phyloP scores from a whole-genome alignment of 495 filamentous ascomycete species.

The Hypoxylon lenormandii region DNA sequence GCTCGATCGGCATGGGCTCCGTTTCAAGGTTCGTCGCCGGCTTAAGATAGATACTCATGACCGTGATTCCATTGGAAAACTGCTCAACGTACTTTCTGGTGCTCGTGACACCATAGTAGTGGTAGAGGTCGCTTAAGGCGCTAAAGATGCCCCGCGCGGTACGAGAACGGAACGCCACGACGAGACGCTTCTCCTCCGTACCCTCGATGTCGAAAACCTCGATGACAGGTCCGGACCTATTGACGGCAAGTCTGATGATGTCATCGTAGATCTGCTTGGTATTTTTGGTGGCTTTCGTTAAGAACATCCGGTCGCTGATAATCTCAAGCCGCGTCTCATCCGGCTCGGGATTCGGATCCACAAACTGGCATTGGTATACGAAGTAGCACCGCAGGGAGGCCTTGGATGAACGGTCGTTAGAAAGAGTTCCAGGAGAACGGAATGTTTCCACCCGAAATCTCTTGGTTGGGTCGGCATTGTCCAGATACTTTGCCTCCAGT shows the following conservation, averaged over 20 bases:
- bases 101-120: conserved; percentile 97
- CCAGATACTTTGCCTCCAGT: conserved; percentile 94
- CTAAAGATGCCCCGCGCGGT: conserved; percentile 95
- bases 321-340: conserved; percentile 89
- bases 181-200: conserved; percentile 87
- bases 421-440: conserved; percentile 82
- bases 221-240: conserved; percentile 89
- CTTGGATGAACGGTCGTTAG: conserved; percentile 64
- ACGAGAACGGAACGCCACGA: conserved; percentile 91
- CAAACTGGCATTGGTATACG: conserved; percentile 94
- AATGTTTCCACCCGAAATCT: conserved; percentile 95
- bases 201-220: conserved; percentile 96
- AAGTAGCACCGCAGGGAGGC: conserved; percentile 96
- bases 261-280: conserved; percentile 95
- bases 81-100: conserved; percentile 98
- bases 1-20: conserved; percentile 74
- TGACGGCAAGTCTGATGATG: conserved; percentile 85
- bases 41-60: conserved; percentile 92
- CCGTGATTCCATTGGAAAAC: conserved; percentile 97
- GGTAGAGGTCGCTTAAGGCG: conserved; percentile 93
- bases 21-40: conserved; percentile 69
- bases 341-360: conserved; percentile 73
- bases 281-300: conserved; percentile 94
- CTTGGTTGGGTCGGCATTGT: conserved; percentile 71
- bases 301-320: conserved; percentile 91